phyloP scores from a whole-genome alignment of 2,329 filamentous ascomycete genomes.

The Aspergillus puulaauensis region DNA sequence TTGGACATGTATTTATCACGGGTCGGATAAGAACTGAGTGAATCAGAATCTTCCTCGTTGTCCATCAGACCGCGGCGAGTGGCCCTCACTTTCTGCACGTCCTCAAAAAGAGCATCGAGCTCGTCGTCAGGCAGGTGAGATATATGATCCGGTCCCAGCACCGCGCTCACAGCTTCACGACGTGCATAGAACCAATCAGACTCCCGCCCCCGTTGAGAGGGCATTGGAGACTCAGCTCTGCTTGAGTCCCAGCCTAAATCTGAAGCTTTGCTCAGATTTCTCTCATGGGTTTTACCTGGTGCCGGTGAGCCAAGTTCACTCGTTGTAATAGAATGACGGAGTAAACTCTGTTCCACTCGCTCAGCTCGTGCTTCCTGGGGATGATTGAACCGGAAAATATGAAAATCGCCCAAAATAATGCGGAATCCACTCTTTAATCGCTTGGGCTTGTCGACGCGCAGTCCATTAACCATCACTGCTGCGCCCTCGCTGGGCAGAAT shows the following conservation, averaged over 20 bases:
- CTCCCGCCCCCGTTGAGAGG: conserved; percentile 67
- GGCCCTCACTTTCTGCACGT: conserved; percentile 84
- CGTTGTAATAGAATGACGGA: conserved; percentile 75
- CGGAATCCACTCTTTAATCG: conserved; percentile 88
- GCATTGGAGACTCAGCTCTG: conserved; percentile 75
- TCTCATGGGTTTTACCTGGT: conserved; percentile 68
- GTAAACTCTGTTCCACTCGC: conserved; percentile 79
- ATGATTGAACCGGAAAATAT: conserved; percentile 98
- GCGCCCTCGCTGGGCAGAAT: conserved; percentile 87
- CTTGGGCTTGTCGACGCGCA: conserved; percentile 81
- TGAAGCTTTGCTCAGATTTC: conserved; percentile 76
- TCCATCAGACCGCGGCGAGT: conserved; percentile 71
- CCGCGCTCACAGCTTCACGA: conserved; percentile 86
- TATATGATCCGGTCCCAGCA: conserved; percentile 87
- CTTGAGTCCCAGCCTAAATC: conserved; percentile 72
- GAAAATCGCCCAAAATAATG: conserved; percentile 95
- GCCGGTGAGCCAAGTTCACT: conserved; percentile 66
- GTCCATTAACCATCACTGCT: conserved; percentile 96
- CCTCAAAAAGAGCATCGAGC: conserved; percentile 87
- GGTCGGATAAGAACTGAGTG: conserved; percentile 79
- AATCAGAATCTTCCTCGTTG: conserved; percentile 78
- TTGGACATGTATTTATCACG: conserved; percentile 95
- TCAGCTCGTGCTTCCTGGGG: conserved; percentile 94
- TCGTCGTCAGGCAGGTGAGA: conserved; percentile 89
- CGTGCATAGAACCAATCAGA: conserved; percentile 94